Conservation (phyloP, 306 rosid species). For the Citrullus amarus region DNA sequence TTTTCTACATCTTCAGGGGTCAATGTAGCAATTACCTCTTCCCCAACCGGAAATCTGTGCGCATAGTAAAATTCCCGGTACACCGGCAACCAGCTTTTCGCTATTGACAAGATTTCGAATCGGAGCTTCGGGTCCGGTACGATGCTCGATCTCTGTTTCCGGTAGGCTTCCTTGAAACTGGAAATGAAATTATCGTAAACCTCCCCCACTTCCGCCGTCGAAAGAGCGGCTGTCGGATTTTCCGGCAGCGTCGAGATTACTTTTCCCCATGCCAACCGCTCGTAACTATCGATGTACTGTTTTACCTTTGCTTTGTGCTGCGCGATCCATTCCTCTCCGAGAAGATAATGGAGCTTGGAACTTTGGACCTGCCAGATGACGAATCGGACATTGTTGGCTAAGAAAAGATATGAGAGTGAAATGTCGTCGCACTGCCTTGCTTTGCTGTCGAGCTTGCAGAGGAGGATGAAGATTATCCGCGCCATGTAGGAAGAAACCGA, state of each 20-base stretch:
- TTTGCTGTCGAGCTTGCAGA: slow-evolving; percentile 54
- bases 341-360: slow-evolving; percentile 43
- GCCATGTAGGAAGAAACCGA: slow-evolving; percentile 22
- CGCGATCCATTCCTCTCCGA: slow-evolving; percentile 50
- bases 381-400: slow-evolving; percentile 47
- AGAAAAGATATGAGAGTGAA: slow-evolving; percentile 41
- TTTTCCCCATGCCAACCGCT: slow-evolving; percentile 41
- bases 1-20: slow-evolving; percentile 47
- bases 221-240: slow-evolving; percentile 21
- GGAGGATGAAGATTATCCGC: slow-evolving; percentile 47
- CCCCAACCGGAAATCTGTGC: slow-evolving; percentile 17
- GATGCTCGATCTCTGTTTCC: slow-evolving; percentile 29
- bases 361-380: slow-evolving; percentile 28
- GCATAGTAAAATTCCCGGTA: slow-evolving; percentile 37
- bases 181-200: slow-evolving; percentile 36
- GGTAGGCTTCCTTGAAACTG: slow-evolving; percentile 30
- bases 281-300: slow-evolving; percentile 30
- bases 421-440: slow-evolving; percentile 44
- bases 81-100: slow-evolving; percentile 21
- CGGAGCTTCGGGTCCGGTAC: slow-evolving; percentile 32
- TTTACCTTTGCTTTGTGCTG: slow-evolving; percentile 36
- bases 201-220: slow-evolving; percentile 30
- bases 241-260: slow-evolving; percentile 44
- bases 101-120: slow-evolving; percentile 36
- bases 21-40: slow-evolving; percentile 22